These are phyloP conservation scores for Coemansia sp. DNA, from an alignment of 192 early-diverging fungal genomes.

Conservation along the genomic window DNA sequence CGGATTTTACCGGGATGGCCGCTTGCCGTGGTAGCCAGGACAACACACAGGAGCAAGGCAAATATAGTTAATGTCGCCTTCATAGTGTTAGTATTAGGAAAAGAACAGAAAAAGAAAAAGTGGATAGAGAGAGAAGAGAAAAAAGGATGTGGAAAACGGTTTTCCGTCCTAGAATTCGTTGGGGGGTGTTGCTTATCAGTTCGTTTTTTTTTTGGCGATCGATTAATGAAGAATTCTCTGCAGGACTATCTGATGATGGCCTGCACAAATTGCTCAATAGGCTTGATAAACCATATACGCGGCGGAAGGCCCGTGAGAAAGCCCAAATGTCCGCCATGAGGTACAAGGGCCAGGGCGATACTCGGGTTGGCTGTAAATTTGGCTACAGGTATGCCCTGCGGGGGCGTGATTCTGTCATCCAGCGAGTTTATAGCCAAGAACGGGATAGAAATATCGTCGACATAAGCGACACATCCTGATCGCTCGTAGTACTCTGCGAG, in stretches of 20 bases:
- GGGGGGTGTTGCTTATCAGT: neutral
- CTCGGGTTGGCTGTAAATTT: constrained; percentile 76
- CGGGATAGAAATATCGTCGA: constrained; percentile 70
- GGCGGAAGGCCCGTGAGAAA: constrained; percentile 61
- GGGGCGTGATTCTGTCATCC: constrained; percentile 82
- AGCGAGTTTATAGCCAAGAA: constrained; percentile 78
- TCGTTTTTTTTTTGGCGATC: no score
- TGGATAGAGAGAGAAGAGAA: neutral
- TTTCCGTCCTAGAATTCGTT: neutral
- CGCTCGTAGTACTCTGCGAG: constrained; percentile 77
- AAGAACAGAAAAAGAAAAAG: neutral
- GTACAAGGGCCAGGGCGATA: constrained; percentile 75
- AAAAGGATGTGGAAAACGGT: neutral
- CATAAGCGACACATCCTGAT: constrained; percentile 59
- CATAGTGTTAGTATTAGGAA: neutral
- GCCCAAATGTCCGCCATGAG: constrained; percentile 88
- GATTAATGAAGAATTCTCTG: neutral
- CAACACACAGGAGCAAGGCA: neutral
- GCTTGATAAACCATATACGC: constrained; percentile 65
- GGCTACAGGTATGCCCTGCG: constrained; percentile 67
- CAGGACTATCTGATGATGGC: constrained; percentile 49
- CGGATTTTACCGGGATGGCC: neutral
- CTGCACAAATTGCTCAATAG: constrained; percentile 66
- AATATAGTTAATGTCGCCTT: neutral
- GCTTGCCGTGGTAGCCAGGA: neutral